Evolutionary conservation across 257 asterid species (phyloP).

Genomic region (Ophiorrhiza pumila): DNA sequence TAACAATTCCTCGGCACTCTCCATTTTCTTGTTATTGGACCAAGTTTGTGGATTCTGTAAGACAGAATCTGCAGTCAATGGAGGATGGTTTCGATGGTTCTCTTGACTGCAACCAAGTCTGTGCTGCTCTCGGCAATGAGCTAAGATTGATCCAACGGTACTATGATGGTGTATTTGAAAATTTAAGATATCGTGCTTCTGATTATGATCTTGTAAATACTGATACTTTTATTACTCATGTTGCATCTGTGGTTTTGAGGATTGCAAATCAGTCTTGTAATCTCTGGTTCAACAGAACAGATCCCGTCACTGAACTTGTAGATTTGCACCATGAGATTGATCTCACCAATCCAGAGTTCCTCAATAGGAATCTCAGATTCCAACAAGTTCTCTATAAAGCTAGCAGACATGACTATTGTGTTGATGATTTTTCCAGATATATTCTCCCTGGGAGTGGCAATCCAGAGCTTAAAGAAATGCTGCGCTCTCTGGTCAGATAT

Average conservation of each 20-base stretch:
- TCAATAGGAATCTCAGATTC: no score
- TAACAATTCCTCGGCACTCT: neutral
- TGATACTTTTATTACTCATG: no score
- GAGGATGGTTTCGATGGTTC: no score
- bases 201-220: no score
- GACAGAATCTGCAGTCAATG: no score
- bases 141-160: neutral
- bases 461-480: no score
- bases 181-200: no score
- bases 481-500: neutral
- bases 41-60: neutral
- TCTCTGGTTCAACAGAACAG: neutral
- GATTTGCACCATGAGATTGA: no score
- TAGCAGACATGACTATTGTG: neutral
- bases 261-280: neutral
- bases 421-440: no score
- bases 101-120: no score
- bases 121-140: no score
- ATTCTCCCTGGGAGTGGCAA: neutral
- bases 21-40: neutral
- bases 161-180: neutral
- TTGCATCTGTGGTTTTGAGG: neutral
- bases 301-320: neutral
- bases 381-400: neutral
- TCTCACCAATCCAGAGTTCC: neutral